Evolutionary conservation across 495 filamentous ascomycete species (phyloP).

Genomic region (Peziza echinospora): DNA sequence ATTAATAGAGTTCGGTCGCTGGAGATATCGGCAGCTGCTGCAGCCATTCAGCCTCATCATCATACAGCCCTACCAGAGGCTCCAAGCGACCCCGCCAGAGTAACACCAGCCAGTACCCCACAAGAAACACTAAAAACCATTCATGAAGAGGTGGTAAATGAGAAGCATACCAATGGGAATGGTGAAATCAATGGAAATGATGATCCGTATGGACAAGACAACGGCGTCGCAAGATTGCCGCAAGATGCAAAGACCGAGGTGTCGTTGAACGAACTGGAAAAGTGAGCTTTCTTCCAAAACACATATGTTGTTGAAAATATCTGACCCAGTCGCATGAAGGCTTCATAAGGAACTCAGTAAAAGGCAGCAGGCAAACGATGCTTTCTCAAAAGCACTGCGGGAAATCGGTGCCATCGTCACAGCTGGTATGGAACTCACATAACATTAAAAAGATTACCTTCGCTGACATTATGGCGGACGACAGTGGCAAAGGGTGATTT

Average conservation of each 20-base stretch:
- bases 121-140: too few species aligned
- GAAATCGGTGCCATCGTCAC: slow-evolving; percentile 77
- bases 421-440: slow-evolving; percentile 14
- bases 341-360: slow-evolving; percentile 76
- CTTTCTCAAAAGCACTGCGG: slow-evolving; percentile 88
- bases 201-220: too few species aligned
- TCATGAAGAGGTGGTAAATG: too few species aligned
- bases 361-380: slow-evolving; percentile 92
- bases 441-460: neutral
- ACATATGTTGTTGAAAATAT: too few species aligned
- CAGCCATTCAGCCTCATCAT: slow-evolving; percentile 2
- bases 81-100: neutral
- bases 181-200: neutral
- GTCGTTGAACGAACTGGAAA: too few species aligned
- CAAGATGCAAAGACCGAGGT: too few species aligned
- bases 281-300: too few species aligned
- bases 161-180: neutral
- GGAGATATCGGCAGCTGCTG: slow-evolving; percentile 24
- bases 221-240: too few species aligned
- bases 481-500: slow-evolving; percentile 89
- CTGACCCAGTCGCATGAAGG: neutral
- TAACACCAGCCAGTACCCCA: too few species aligned
- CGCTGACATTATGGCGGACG: slow-evolving; percentile 23
- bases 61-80: neutral
- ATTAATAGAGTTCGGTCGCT: slow-evolving; percentile 26